Percentiles rank a stretch among this genome's conserved stretches.
Conservation (phyloP, 208 protist species). For the Porcisia deanei region DNA sequence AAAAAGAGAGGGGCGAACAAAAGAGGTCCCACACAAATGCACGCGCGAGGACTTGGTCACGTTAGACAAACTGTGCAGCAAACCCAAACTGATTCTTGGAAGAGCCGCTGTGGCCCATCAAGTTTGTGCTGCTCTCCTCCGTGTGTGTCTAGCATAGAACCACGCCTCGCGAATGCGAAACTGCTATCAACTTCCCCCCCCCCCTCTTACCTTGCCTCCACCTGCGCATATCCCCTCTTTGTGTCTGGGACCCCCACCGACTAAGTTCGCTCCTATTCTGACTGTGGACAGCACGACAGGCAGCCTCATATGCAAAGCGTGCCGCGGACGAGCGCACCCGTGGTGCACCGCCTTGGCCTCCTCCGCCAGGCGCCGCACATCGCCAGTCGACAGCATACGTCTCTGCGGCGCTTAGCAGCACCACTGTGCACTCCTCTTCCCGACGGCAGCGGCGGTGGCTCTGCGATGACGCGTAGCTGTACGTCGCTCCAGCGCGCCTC, state of each 20-base stretch:
- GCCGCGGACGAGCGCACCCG: not conserved
- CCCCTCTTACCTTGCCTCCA: not conserved
- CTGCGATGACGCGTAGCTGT: not conserved
- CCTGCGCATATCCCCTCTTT: not conserved
- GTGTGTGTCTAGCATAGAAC: not conserved
- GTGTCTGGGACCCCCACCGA: no score
- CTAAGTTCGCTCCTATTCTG: not conserved
- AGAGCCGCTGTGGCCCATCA: not conserved
- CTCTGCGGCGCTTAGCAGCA: not conserved
- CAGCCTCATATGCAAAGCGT: slow-evolving; percentile 2
- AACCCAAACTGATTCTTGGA: not conserved
- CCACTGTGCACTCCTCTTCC: not conserved
- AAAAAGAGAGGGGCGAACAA: not conserved
- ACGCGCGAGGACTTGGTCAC: not conserved
- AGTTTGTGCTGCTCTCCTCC: not conserved
- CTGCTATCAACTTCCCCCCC: not conserved
- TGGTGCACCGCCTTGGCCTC: not conserved
- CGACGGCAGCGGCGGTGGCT: slow-evolving; percentile 2
- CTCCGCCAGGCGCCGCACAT: not conserved
- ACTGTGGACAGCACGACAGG: not conserved
- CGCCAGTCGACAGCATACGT: not conserved
- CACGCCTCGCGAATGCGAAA: not conserved
- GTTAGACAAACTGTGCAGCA: not conserved
- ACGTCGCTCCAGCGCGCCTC: slow-evolving; percentile 7
- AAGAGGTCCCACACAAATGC: not conserved